phyloP scores from a whole-genome alignment of 2,329 filamentous ascomycete genomes.

The Neoarthrinium moseri region DNA sequence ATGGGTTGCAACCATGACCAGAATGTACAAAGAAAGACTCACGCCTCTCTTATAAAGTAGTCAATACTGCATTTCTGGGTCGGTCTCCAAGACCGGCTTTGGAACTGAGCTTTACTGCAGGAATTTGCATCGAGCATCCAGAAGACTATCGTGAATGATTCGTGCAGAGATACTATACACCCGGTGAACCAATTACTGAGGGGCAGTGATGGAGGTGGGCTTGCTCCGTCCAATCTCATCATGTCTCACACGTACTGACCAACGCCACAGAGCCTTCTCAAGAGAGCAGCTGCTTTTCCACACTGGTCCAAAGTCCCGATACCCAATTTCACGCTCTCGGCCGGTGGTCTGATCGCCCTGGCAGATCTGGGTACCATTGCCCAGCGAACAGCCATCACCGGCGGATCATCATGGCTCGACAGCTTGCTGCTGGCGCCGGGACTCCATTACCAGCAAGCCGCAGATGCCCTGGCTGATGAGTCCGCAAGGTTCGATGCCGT shows the following conservation, averaged over 20 bases:
- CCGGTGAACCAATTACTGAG: too few relatives aligned
- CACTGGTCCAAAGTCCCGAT: slow-evolving; percentile 46
- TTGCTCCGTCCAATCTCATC: not conserved
- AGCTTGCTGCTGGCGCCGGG: slow-evolving; percentile 58
- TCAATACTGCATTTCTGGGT: not conserved
- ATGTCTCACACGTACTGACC: slow-evolving; percentile 11
- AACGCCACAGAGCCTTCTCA: slow-evolving; percentile 18
- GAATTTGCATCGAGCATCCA: not conserved
- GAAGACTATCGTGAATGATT: not conserved
- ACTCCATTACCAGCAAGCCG: slow-evolving; percentile 59
- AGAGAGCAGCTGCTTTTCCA: slow-evolving; percentile 29
- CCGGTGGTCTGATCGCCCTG: slow-evolving; percentile 56
- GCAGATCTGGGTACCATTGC: slow-evolving; percentile 58
- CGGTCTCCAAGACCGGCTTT: too few relatives aligned
- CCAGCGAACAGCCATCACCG: slow-evolving; percentile 53
- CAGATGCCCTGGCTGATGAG: slow-evolving; percentile 45
- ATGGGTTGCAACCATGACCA: not conserved
- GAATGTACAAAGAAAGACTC: not conserved
- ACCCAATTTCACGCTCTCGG: slow-evolving; percentile 43
- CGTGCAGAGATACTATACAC: too few relatives aligned
- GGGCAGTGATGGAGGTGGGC: slow-evolving; percentile 21
- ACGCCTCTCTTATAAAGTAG: not conserved
- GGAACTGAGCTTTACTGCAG: too few relatives aligned
- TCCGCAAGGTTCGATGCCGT: slow-evolving; percentile 39
- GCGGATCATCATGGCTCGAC: slow-evolving; percentile 56